phyloP scores from a whole-genome alignment of 2,329 filamentous ascomycete genomes.

The Venturia aucupariae region DNA sequence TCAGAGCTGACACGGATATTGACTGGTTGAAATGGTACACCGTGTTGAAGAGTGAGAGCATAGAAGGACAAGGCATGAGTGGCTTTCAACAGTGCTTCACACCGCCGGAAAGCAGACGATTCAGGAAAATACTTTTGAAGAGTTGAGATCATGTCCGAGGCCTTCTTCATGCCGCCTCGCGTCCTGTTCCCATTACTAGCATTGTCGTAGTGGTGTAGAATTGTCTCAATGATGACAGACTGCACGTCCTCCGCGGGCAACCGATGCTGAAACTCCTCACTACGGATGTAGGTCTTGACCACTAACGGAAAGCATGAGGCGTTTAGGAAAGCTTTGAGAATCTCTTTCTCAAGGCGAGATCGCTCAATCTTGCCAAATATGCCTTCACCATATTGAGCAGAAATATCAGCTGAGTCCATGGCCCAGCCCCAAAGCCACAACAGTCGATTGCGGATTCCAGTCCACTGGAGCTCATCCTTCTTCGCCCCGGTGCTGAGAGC shows the following conservation, averaged over 20 bases:
- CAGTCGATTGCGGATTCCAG: conserved; percentile 51
- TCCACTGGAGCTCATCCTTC: conserved; percentile 57
- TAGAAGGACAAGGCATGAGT: conserved; percentile 71
- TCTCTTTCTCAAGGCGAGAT: conserved; percentile 58
- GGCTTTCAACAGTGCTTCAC: conserved; percentile 58
- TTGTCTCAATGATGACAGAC: conserved; percentile 52
- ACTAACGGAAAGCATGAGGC: conserved; percentile 55
- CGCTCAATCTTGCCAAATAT: conserved; percentile 49
- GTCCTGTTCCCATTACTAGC: conserved; percentile 72
- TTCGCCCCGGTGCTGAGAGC: conserved; percentile 43
- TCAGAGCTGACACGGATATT: conserved; percentile 68
- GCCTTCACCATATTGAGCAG: conserved; percentile 35
- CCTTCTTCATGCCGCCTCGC: conserved; percentile 67
- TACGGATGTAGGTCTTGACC: conserved; percentile 47
- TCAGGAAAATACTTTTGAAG: conserved; percentile 51
- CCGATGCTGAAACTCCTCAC: conserved; percentile 41
- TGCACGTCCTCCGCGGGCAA: conserved; percentile 45
- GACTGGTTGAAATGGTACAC: conserved; percentile 70
- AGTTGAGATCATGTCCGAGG: conserved; percentile 63
- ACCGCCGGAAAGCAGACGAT: conserved; percentile 44
- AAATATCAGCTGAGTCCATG: conserved; percentile 34
- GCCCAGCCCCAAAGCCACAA: conserved; percentile 70
- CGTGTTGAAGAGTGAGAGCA: conserved; percentile 67
- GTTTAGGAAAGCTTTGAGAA: conserved; percentile 58
- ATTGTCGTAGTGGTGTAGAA: conserved; percentile 67